Evolutionary conservation across 2,329 filamentous ascomycete genomes (phyloP).

Genomic region (Sporothrix euskadiensis): DNA sequence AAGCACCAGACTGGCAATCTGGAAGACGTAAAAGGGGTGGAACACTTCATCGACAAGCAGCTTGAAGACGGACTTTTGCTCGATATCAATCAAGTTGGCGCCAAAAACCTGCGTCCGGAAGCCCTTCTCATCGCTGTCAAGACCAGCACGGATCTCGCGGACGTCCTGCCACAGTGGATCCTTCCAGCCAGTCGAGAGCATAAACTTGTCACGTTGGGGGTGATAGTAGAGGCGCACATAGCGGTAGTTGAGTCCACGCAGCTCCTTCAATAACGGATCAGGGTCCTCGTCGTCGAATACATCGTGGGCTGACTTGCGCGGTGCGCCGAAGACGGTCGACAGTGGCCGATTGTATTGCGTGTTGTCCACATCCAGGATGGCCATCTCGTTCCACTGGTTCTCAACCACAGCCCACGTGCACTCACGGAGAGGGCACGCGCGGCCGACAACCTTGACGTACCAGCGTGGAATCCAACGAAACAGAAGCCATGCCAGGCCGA

Average conservation of each 20-base stretch:
- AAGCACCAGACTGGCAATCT: conserved; percentile 87
- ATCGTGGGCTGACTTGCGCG: conserved; percentile 54
- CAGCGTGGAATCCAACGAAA: conserved; percentile 88
- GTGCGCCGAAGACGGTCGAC: conserved; percentile 66
- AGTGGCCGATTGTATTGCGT: conserved; percentile 56
- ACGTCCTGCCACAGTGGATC: conserved; percentile 86
- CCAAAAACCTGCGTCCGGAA: conserved; percentile 85
- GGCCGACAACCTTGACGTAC: conserved; percentile 76
- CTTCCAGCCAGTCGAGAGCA: conserved; percentile 87
- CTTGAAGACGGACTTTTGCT: conserved; percentile 80
- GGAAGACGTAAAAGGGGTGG: conserved; percentile 98
- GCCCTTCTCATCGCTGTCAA: conserved; percentile 86
- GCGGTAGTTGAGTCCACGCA: conserved; percentile 84
- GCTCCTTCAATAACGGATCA: conserved; percentile 72
- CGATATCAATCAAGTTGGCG: conserved; percentile 85
- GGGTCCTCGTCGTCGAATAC: conserved; percentile 52
- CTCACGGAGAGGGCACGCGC: conserved; percentile 65
- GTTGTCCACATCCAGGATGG: conserved; percentile 66
- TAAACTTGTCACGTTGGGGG: conserved; percentile 83
- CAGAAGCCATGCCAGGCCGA: conserved; percentile 78
- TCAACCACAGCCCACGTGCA: conserved; percentile 92
- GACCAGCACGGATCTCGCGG: conserved; percentile 70
- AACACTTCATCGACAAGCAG: conserved; percentile 91
- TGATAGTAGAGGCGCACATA: conserved; percentile 94
- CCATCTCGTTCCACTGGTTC: conserved; percentile 96